Conservation (phyloP, 768 basidiomycete species). For the Leccinum subgranulosum region DNA sequence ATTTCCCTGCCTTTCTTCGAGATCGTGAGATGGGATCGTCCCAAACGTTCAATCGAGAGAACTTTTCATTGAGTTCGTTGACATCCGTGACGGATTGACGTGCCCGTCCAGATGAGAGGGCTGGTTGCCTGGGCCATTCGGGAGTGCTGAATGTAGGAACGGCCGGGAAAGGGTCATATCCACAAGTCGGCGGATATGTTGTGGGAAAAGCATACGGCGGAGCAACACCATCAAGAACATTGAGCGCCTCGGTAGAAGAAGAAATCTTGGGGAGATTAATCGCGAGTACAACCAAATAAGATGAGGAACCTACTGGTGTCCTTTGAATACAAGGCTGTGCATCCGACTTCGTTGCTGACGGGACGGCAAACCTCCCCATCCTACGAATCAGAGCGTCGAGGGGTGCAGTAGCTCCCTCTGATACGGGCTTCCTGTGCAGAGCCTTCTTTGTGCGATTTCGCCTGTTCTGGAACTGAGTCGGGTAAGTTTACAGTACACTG, state of each 20-base stretch:
- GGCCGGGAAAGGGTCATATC: slow-evolving; percentile 18
- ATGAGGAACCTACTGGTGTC: slow-evolving; percentile 5
- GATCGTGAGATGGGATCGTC: slow-evolving; percentile 2
- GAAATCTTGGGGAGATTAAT: background rate
- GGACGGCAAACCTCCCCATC: slow-evolving; percentile 28
- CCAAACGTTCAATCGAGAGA: slow-evolving; percentile 11
- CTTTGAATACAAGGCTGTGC: background rate
- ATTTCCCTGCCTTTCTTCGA: slow-evolving; percentile 1
- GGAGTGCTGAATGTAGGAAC: background rate
- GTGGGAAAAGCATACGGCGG: slow-evolving; percentile 24
- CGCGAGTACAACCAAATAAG: background rate
- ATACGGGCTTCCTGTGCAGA: background rate
- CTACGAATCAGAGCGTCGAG: slow-evolving; percentile 9
- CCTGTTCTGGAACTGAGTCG: slow-evolving; percentile 1
- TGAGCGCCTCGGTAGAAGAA: background rate
- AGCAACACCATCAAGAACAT: slow-evolving; percentile 12
- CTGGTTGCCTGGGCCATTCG: slow-evolving; percentile 8
- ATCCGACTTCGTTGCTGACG: slow-evolving; percentile 10
- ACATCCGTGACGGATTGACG: background rate
- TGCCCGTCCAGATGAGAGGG: background rate
- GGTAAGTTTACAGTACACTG: background rate
- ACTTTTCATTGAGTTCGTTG: slow-evolving; percentile 2
- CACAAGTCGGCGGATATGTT: slow-evolving; percentile 13
- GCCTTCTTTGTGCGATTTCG: slow-evolving; percentile 1
- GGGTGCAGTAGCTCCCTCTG: background rate